Percentiles rank a stretch among this genome's conserved stretches.
Evolutionary conservation across 768 basidiomycete genomes (phyloP).

Genomic region (Boletus tylopilopsis): DNA sequence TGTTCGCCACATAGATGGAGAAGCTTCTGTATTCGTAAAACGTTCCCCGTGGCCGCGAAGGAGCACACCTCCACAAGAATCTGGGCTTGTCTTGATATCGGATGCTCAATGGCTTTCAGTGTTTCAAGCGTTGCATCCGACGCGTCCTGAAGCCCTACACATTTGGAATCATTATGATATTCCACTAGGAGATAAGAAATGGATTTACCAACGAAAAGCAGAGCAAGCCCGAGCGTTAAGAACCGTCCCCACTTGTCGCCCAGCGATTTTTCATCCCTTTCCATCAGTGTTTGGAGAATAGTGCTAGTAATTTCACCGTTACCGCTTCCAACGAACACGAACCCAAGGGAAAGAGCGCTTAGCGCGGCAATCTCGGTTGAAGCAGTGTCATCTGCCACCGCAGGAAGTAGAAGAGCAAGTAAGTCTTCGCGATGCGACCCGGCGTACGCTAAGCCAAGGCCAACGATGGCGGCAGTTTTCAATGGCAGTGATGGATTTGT

Average conservation of each 20-base stretch:
- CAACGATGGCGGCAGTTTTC: conserved; percentile 85
- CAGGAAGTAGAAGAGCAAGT: conserved; percentile 69
- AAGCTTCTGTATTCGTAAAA: conserved; percentile 88
- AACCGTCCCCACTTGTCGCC: conserved; percentile 95
- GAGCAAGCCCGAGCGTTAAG: conserved; percentile 82
- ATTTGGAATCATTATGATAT: conserved; percentile 6
- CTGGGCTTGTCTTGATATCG: conserved; percentile 85
- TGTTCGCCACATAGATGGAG: conserved; percentile 94
- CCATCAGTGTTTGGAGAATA: conserved; percentile 91
- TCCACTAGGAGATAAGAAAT: background rate
- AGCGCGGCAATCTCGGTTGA: conserved; percentile 89
- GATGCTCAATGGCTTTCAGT: conserved; percentile 89
- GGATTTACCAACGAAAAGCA: conserved; percentile 81
- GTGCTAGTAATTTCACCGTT: conserved; percentile 89
- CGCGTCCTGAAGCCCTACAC: conserved; percentile 80
- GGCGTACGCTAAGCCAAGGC: conserved; percentile 90
- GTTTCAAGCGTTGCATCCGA: conserved; percentile 94
- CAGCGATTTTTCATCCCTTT: conserved; percentile 67
- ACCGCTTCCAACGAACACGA: conserved; percentile 93
- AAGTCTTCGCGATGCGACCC: conserved; percentile 92
- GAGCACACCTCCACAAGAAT: conserved; percentile 92
- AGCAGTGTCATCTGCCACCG: conserved; percentile 73
- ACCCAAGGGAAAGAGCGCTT: conserved; percentile 85
- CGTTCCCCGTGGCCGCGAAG: conserved; percentile 93
- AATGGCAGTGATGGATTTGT: conserved; percentile 82